phyloP scores from a whole-genome alignment of 306 rosid species.

The Morella rubra region DNA sequence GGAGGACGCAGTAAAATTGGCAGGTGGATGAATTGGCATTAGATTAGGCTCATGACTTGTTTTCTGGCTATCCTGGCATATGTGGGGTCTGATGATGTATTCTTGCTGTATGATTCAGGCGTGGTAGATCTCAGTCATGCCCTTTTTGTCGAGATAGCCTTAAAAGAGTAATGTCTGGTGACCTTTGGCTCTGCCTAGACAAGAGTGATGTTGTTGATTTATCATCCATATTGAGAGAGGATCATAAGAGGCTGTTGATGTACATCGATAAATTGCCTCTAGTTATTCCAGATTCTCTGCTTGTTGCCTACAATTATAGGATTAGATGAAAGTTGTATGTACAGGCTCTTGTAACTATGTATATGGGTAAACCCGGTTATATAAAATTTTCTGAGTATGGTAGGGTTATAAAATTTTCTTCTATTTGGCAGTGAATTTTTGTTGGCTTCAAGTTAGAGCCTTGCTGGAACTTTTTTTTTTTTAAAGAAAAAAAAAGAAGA shows the following conservation, averaged over 20 bases:
- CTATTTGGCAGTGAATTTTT: conserved; percentile 15
- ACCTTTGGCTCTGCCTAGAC: conserved; percentile 84
- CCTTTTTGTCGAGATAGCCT: conserved; percentile 92
- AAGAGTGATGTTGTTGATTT: conserved; percentile 54
- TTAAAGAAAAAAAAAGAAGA: no score
- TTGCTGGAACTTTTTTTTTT: no score
- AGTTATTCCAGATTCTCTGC: conserved; percentile 55
- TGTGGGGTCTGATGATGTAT: conserved; percentile 16
- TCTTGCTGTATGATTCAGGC: conserved; percentile 48
- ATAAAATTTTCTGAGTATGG: conserved; percentile 25
- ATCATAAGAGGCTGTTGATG: conserved; percentile 64
- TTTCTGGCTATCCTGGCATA: conserved; percentile 9
- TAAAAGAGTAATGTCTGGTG: conserved; percentile 65
- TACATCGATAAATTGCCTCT: conserved; percentile 76
- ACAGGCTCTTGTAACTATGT: conserved; percentile 24
- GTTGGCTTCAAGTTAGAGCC: conserved; percentile 20
- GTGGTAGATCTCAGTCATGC: conserved; percentile 70
- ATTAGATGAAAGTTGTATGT: conserved; percentile 39
- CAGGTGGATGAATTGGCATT: background rate
- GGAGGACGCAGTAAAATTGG: background rate
- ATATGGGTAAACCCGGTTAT: conserved; percentile 26
- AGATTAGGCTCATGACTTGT: conserved; percentile 2
- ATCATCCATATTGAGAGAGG: conserved; percentile 58
- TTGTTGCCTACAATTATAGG: conserved; percentile 56
- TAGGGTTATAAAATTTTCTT: conserved; percentile 11